phyloP scores from a whole-genome alignment of 768 basidiomycete species.

The Suillus placidus region DNA sequence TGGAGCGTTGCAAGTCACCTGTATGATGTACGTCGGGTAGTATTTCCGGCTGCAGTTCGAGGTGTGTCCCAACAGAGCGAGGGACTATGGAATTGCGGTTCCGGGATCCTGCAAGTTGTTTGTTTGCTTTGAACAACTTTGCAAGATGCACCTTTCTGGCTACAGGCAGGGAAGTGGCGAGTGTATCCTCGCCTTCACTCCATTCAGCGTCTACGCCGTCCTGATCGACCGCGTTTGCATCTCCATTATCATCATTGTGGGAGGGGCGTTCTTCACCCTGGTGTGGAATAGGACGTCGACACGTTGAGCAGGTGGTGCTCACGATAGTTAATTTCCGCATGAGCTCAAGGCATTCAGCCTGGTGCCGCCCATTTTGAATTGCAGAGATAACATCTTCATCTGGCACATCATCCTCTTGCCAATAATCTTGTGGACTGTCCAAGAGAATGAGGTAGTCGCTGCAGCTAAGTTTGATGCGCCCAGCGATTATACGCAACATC shows the following conservation, averaged over 20 bases:
- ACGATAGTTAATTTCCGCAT: not conserved
- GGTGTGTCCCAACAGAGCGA: not conserved
- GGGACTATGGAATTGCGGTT: not conserved
- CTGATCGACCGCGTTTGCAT: not conserved
- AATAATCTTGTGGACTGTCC: too few relatives aligned
- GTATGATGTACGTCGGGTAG: not conserved
- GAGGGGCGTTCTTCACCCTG: fast-evolving
- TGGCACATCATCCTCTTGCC: not conserved
- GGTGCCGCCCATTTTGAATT: not conserved
- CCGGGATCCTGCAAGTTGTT: not conserved
- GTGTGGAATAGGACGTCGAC: fast-evolving
- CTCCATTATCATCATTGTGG: fast-evolving
- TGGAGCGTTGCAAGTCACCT: fast-evolving
- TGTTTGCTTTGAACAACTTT: not conserved
- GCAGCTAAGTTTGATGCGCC: too few relatives aligned
- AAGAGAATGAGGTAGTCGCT: too few relatives aligned
- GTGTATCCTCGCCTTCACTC: not conserved
- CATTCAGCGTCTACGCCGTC: fast-evolving
- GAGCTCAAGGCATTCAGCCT: not conserved
- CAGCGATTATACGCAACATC: not conserved
- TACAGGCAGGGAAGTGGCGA: fast-evolving
- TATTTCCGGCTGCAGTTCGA: not conserved
- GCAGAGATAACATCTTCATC: not conserved
- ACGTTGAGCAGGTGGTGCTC: not conserved
- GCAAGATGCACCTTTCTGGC: fast-evolving